Conservation (phyloP, 352 stramenopile species). For the Phytophthora sp. region DNA sequence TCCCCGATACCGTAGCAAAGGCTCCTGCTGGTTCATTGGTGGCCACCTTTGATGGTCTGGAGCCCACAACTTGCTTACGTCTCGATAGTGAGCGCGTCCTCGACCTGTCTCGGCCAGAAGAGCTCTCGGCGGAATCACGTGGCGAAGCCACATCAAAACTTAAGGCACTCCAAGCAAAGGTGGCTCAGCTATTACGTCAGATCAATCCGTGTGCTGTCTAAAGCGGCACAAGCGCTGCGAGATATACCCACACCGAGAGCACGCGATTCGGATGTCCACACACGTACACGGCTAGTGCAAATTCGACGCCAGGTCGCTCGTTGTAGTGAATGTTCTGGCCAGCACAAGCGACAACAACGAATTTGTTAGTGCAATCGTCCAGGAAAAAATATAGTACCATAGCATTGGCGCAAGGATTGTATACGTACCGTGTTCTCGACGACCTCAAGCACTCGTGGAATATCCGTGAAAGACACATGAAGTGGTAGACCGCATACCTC, state of each 20-base stretch:
- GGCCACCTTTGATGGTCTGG: constrained; percentile 59
- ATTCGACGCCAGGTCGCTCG: constrained; percentile 86
- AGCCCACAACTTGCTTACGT: constrained; percentile 56
- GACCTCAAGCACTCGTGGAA: constrained; percentile 72
- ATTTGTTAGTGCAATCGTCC: constrained; percentile 16
- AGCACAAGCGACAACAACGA: constrained; percentile 9
- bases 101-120: constrained; percentile 68
- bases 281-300: constrained; percentile 89
- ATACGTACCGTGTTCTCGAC: constrained; percentile 84
- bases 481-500: constrained; percentile 84
- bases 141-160: constrained; percentile 68
- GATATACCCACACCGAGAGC: constrained; percentile 94
- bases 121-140: constrained; percentile 61
- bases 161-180: constrained; percentile 71
- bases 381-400: constrained; percentile 29
- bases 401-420: constrained; percentile 6
- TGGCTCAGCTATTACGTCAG: constrained; percentile 65
- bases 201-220: constrained; percentile 48
- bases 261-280: constrained; percentile 88
- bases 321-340: constrained; percentile 90
- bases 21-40: constrained; percentile 59
- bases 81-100: constrained; percentile 68
- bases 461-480: constrained; percentile 90
- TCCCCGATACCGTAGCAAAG: constrained; percentile 61
- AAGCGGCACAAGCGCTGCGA: constrained; percentile 66